These are phyloP conservation scores for Pseudocercospora musae DNA, from an alignment of 2,329 filamentous ascomycete species.

Conservation along the genomic window DNA sequence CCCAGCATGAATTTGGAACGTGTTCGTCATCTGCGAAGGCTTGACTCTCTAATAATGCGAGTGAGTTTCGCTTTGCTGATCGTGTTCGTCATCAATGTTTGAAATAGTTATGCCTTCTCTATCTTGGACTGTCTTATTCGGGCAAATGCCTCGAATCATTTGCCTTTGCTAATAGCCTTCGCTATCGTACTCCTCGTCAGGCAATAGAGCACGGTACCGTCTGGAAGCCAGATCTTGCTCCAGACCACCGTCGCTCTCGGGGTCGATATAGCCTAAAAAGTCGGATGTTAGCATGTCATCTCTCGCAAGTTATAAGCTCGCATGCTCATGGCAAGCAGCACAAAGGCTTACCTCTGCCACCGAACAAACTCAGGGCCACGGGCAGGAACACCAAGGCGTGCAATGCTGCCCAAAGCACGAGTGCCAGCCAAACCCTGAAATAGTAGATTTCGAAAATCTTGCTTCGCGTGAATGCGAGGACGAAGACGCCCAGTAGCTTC, in stretches of 20 bases:
- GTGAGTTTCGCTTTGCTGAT: neutral
- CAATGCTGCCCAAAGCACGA: slow-evolving; percentile 82
- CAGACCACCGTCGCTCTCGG: slow-evolving; percentile 80
- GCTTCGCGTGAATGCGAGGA: slow-evolving; percentile 88
- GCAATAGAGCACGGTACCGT: slow-evolving; percentile 71
- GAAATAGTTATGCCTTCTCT: neutral
- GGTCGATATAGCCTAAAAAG: slow-evolving; percentile 71
- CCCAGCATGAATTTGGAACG: neutral
- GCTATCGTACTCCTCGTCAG: slow-evolving; percentile 74
- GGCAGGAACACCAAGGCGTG: slow-evolving; percentile 91
- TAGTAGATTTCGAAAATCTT: slow-evolving; percentile 99
- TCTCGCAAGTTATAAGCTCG: slow-evolving; percentile 7
- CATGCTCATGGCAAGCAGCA: neutral
- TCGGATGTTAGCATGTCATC: slow-evolving; percentile 12
- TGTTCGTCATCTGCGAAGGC: neutral
- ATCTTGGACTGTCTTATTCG: neutral
- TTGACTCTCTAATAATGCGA: neutral
- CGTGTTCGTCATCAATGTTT: neutral
- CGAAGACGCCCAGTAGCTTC: slow-evolving; percentile 86
- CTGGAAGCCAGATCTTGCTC: slow-evolving; percentile 83
- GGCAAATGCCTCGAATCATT: neutral
- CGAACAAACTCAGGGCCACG: slow-evolving; percentile 79
- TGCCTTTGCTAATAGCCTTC: slow-evolving; percentile 53
- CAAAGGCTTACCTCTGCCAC: slow-evolving; percentile 65
- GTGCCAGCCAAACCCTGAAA: slow-evolving; percentile 90